Evolutionary conservation across 805 yeast species (phyloP).

Genomic region (Lipomyces mesembrius): DNA sequence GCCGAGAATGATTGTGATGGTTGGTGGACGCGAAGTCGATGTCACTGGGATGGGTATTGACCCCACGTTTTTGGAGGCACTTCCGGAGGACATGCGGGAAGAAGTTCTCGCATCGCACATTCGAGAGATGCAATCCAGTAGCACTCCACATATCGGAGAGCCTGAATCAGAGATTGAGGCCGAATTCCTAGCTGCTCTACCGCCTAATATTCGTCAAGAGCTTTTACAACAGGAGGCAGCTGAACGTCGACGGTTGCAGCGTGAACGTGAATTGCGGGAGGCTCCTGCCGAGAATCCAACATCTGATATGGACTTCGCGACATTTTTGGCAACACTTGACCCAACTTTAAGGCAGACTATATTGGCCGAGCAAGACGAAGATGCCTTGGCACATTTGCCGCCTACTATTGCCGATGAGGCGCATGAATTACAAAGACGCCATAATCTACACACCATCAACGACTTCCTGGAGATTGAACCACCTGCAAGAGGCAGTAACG

Average conservation of each 20-base stretch:
- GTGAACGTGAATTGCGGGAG: constrained; percentile 34
- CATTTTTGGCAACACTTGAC: constrained; percentile 44
- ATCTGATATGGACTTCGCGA: constrained; percentile 42
- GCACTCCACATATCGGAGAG: constrained; percentile 51
- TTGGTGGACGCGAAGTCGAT: constrained; percentile 80
- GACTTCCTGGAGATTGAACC: constrained; percentile 21
- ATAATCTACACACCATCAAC: constrained; percentile 12
- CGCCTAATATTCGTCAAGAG: constrained; percentile 59
- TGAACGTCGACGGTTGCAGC: constrained; percentile 38
- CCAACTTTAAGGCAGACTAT: constrained; percentile 44
- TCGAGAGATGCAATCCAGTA: constrained; percentile 61
- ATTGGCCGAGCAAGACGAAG: constrained; percentile 45
- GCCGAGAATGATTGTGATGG: constrained; percentile 68
- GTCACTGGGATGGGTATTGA: constrained; percentile 90
- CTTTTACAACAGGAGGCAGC: constrained; percentile 43
- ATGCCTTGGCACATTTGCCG: constrained; percentile 42
- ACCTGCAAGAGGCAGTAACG: constrained; percentile 10
- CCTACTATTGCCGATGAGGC: constrained; percentile 45
- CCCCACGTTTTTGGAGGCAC: constrained; percentile 84
- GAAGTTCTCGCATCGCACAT: constrained; percentile 88
- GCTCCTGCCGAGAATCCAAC: constrained; percentile 19
- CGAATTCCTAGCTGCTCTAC: constrained; percentile 79
- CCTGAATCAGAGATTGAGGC: constrained; percentile 69
- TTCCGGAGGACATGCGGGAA: constrained; percentile 91
- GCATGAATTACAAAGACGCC: constrained; percentile 38